These are phyloP conservation scores for Fusarium floridanum DNA, from an alignment of 2,329 filamentous ascomycete species.

Conservation along the genomic window DNA sequence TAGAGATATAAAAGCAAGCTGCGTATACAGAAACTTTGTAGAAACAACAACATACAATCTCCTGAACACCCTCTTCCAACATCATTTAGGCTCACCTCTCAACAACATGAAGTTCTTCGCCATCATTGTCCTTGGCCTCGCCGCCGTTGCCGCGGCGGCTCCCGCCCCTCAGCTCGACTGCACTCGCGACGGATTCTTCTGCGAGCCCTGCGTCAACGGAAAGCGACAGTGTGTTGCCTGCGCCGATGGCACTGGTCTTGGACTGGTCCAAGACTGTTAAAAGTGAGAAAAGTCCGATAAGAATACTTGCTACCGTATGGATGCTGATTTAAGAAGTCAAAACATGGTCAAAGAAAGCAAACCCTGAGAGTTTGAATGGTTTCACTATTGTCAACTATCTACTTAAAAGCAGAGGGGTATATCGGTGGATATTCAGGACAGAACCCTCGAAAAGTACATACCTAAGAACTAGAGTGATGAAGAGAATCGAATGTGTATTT, in stretches of 20 bases:
- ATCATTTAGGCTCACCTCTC: neutral
- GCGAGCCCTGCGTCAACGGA: slow-evolving; percentile 2
- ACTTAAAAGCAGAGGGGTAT: neutral
- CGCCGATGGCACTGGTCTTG: neutral
- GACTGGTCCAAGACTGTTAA: neutral
- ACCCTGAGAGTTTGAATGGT: neutral
- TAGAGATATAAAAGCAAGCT: neutral
- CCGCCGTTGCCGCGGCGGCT: neutral
- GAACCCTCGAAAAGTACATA: neutral
- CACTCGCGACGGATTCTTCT: neutral
- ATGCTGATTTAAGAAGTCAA: neutral
- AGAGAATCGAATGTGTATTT: neutral
- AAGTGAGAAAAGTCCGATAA: neutral
- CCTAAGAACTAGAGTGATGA: neutral
- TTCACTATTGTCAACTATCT: neutral
- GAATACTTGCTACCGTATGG: neutral
- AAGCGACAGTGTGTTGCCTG: neutral
- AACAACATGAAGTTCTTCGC: neutral
- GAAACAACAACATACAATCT: neutral
- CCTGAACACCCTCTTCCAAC: too few species aligned
- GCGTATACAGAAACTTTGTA: too few species aligned
- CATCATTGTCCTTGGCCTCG: neutral
- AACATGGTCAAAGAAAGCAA: neutral
- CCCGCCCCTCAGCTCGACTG: neutral
- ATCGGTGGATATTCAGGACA: neutral